Conservation (phyloP, 2,329 filamentous ascomycete species). For the Monilinia aucupariae region DNA sequence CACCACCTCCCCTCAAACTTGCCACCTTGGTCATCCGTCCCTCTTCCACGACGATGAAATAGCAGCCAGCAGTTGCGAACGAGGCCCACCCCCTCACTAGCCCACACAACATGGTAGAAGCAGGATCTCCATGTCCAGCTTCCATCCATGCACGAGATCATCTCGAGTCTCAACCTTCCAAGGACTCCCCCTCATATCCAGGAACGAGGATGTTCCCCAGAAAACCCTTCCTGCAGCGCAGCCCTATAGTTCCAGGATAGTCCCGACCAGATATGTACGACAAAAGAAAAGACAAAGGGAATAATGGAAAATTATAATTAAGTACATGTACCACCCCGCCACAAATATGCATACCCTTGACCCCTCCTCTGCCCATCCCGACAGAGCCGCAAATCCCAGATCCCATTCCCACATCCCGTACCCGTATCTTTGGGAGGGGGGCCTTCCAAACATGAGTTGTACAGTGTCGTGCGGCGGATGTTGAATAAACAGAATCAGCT, state of each 20-base stretch:
- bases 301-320: slow-evolving; percentile 3
- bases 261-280: slow-evolving; percentile 8
- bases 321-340: slow-evolving; percentile 6
- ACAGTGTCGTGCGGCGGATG: background rate
- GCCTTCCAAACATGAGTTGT: background rate
- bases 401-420: background rate
- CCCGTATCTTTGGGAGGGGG: slow-evolving; percentile 3
- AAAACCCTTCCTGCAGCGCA: slow-evolving; percentile 3
- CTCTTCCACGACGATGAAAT: background rate
- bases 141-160: background rate
- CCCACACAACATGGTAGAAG: background rate
- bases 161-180: background rate
- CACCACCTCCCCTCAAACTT: background rate
- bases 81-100: background rate
- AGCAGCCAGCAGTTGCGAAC: background rate
- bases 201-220: slow-evolving; percentile 8
- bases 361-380: slow-evolving; percentile 1
- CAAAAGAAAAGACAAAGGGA: slow-evolving; percentile 5
- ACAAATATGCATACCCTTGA: slow-evolving; percentile 7
- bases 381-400: slow-evolving; percentile 4
- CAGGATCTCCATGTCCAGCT: background rate
- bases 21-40: background rate
- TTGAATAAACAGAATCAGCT: background rate
- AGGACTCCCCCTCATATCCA: slow-evolving; percentile 1
- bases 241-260: background rate